Evolutionary conservation across 1,284 basidiomycete species (phyloP), one percentile per base, ranked within the genome.

Genomic region (Malassezia japonica): DNA sequence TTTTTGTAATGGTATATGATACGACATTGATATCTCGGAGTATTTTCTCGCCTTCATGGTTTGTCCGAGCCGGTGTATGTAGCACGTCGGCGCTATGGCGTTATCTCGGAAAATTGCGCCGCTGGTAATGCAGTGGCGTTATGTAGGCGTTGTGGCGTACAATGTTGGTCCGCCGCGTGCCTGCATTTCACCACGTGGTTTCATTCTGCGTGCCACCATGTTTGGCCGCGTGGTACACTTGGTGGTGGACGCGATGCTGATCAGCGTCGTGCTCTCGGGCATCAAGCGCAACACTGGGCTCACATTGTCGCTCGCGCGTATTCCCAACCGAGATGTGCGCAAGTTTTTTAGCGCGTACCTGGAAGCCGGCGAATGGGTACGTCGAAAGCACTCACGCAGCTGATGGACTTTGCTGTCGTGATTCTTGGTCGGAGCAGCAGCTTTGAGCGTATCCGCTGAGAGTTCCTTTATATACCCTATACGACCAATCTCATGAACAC

Each of bases 331-430:
- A 36, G 70, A 72, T 33, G 32, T 70, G 6, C 60, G 68, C 38
- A 63, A 70, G 45, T 34, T 71, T 27, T 47, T 71, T 48, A 53
- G 64, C 27, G 57, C 62, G 35, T 72, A 67, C 37, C 48, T 72
- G 25, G 70, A 72, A 46, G 61, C 67, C 24, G 70, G 70, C 29
- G 70, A 72, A 55, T 72, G 70, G 70, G 66, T 70, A 48, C 54
- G 67, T 21, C 3, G 32, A 20, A 39, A 31, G 35, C 8, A 16
- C 28, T 20, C 12, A 16, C 16, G 23, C 38, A 64, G 64, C 44
- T 70, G 38, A 67, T 67, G 64, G 67, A 70, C 55, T 66, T 67
- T 38, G 49, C 61, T 2, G 64, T 70, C 27, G 70, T 72, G 40
- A 58, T 70, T 13, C 55, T 72, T 1, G 68, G 70, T 25, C 65